These are phyloP conservation scores for Halophytophthora batemanensis DNA, from an alignment of 352 stramenopile genomes.

Conservation along the genomic window DNA sequence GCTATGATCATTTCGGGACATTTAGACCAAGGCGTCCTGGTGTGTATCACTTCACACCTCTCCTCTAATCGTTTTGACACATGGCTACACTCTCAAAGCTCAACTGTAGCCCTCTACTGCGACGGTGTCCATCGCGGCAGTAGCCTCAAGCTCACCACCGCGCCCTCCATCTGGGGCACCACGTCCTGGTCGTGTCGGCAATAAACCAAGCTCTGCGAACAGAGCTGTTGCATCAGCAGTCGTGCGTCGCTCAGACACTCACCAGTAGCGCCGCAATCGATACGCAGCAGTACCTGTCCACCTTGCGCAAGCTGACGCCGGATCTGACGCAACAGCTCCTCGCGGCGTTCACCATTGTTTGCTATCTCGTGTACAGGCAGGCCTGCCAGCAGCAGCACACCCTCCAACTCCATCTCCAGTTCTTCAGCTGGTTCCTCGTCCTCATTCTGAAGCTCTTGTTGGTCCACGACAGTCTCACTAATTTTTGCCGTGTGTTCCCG, in stretches of 20 bases:
- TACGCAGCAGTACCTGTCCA: conserved; percentile 24
- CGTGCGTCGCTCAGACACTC: conserved; percentile 14
- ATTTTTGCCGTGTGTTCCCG: conserved; percentile 2
- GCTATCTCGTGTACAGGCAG: conserved; percentile 14
- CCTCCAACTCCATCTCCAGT: neutral
- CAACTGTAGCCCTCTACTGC: neutral
- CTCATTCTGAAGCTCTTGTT: neutral
- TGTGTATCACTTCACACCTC: too few species aligned
- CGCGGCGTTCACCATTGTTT: conserved; percentile 16
- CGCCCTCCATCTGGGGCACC: conserved; percentile 21
- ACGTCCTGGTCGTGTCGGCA: conserved; percentile 45
- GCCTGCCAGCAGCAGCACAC: conserved; percentile 4
- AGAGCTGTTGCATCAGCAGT: conserved; percentile 53
- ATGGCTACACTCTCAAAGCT: too few species aligned
- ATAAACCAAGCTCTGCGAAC: conserved; percentile 41
- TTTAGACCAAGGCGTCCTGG: too few species aligned
- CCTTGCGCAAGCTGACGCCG: conserved; percentile 33
- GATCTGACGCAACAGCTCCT: conserved; percentile 32
- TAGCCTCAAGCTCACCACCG: neutral
- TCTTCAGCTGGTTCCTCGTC: neutral
- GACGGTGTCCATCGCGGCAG: conserved; percentile 1
- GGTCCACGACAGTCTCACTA: conserved; percentile 2
- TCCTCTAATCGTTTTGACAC: too few species aligned
- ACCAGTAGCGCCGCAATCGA: conserved; percentile 1
- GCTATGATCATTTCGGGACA: too few species aligned